Conservation (phyloP, 2,329 filamentous ascomycete genomes). For the Monilinia aucupariae region DNA sequence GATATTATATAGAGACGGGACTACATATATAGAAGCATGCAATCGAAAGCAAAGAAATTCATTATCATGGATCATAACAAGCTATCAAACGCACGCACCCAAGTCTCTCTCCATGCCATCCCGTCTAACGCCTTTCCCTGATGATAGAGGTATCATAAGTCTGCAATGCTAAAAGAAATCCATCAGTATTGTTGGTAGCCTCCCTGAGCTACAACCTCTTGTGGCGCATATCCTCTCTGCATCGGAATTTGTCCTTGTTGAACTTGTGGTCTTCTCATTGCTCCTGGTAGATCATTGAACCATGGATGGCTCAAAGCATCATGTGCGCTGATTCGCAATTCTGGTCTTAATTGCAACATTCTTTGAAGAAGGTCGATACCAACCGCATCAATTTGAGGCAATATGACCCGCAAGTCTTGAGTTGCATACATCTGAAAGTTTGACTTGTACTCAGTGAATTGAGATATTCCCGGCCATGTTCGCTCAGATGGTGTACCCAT, state of each 20-base stretch:
- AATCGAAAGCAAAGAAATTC: constrained; percentile 10
- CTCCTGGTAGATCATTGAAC: constrained; percentile 64
- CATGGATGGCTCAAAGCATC: constrained; percentile 87
- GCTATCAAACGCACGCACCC: constrained; percentile 4
- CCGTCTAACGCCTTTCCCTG: constrained; percentile 7
- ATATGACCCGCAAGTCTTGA: constrained; percentile 78
- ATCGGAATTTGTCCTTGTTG: constrained; percentile 23
- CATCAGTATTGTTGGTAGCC: constrained; percentile 15
- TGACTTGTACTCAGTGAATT: constrained; percentile 95
- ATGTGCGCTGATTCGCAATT: constrained; percentile 81
- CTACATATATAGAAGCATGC: not conserved
- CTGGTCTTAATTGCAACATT: constrained; percentile 89
- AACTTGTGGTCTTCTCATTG: constrained; percentile 27
- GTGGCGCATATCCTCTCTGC: constrained; percentile 9
- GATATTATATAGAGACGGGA: not conserved
- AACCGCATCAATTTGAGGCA: constrained; percentile 82
- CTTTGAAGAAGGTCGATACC: constrained; percentile 82
- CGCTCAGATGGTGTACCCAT: constrained; percentile 97
- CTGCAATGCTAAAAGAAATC: constrained; percentile 10
- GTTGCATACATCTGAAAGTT: constrained; percentile 93
- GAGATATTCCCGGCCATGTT: constrained; percentile 90
- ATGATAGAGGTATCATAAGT: constrained; percentile 16
- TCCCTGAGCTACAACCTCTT: constrained; percentile 4
- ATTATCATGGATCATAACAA: constrained; percentile 16
- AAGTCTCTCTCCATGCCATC: constrained; percentile 12